A percentile compares a stretch with the other conserved stretches of the same genome.
Conservation (phyloP, 805 yeast species). For the Torulaspora quercuum region DNA sequence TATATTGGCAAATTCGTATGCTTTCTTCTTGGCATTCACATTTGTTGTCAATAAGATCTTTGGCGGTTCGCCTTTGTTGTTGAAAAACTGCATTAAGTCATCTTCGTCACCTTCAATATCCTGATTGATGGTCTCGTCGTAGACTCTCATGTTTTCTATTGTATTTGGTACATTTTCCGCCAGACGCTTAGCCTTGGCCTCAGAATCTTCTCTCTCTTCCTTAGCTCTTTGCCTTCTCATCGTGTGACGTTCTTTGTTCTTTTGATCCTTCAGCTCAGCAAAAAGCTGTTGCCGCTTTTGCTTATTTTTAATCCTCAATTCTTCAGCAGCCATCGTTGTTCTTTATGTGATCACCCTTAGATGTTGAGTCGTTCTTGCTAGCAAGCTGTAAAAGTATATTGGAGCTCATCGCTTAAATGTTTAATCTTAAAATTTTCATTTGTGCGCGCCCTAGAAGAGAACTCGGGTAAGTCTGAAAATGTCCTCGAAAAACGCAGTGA, state of each 20-base stretch:
- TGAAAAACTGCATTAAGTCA: conserved; percentile 37
- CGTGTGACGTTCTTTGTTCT: conserved; percentile 72
- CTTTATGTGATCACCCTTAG: too few relatives aligned
- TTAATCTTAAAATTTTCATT: conserved; percentile 7
- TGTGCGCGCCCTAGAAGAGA: neutral
- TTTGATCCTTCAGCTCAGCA: conserved; percentile 68
- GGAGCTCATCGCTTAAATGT: conserved; percentile 16
- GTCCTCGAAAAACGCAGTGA: neutral
- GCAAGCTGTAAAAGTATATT: conserved; percentile 1
- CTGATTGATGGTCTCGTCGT: conserved; percentile 71
- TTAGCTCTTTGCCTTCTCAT: conserved; percentile 79
- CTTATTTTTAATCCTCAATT: conserved; percentile 61
- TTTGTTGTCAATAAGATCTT: conserved; percentile 88
- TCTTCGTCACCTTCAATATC: conserved; percentile 42
- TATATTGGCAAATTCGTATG: conserved; percentile 86
- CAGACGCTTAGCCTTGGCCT: conserved; percentile 73
- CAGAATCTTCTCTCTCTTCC: conserved; percentile 81
- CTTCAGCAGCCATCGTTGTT: conserved; percentile 37
- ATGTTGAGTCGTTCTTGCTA: neutral
- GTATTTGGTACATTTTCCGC: conserved; percentile 76
- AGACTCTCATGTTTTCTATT: conserved; percentile 77
- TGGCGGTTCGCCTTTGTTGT: conserved; percentile 67
- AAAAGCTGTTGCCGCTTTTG: conserved; percentile 73
- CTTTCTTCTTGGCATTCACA: conserved; percentile 77
- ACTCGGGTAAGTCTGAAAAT: too few relatives aligned